These are phyloP conservation scores for Aspergillus campestris DNA, from an alignment of 495 filamentous ascomycete species.

Conservation along the genomic window DNA sequence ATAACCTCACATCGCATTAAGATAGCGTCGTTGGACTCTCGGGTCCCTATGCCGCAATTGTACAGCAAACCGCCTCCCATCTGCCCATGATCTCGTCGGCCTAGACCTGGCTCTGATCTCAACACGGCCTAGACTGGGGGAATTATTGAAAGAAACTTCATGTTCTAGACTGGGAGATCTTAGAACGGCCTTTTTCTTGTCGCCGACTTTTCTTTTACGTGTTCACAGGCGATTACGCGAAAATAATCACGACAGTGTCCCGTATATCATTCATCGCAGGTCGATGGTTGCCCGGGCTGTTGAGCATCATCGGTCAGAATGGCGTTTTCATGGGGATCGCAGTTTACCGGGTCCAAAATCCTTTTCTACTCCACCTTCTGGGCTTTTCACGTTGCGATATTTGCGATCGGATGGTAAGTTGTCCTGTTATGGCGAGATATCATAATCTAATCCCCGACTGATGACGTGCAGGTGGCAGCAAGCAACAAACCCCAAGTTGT, in stretches of 20 bases:
- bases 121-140: too few relatives aligned
- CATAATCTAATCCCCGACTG: slow-evolving; percentile 4
- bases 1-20: too few relatives aligned
- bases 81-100: too few relatives aligned
- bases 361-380: slow-evolving; percentile 83
- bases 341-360: slow-evolving; percentile 59
- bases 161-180: too few relatives aligned
- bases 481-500: slow-evolving; percentile 52
- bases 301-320: slow-evolving; percentile 3
- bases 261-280: slow-evolving; percentile 15
- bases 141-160: too few relatives aligned
- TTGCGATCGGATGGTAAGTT: slow-evolving; percentile 78
- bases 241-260: too few relatives aligned
- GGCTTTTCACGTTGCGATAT: slow-evolving; percentile 70
- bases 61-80: too few relatives aligned
- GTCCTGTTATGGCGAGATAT: slow-evolving; percentile 12
- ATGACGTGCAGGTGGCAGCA: slow-evolving; percentile 63
- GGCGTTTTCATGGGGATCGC: slow-evolving; percentile 33
- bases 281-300: slow-evolving; percentile 8
- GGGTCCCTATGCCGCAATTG: too few relatives aligned
- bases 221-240: too few relatives aligned
- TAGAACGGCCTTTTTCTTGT: too few relatives aligned
- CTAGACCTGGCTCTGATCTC: too few relatives aligned
- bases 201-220: neutral
- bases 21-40: too few relatives aligned